Evolutionary conservation across 192 early-diverging fungal species (phyloP).

Genomic region (Dissophora globulifera): DNA sequence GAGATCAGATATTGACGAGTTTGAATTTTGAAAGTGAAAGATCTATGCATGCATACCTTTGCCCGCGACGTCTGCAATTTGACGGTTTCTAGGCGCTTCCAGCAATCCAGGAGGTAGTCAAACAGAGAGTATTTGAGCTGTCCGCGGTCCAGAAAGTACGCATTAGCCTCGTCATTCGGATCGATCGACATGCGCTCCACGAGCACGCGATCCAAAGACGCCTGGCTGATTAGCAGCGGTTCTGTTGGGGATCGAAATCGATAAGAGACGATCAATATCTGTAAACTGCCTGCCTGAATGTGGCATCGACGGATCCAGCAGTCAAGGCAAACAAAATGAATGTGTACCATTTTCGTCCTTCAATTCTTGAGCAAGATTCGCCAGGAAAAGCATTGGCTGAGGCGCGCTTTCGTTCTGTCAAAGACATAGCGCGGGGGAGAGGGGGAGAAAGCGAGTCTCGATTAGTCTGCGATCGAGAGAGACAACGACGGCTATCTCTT

Average conservation of each 20-base stretch:
- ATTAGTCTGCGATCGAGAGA: neutral
- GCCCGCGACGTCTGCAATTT: slow-evolving; percentile 61
- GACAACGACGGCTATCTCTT: no score
- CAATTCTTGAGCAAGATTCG: slow-evolving; percentile 34
- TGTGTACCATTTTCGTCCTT: slow-evolving; percentile 27
- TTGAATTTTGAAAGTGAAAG: no score
- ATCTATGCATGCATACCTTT: no score
- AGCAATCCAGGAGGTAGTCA: slow-evolving; percentile 75
- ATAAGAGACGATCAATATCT: no score
- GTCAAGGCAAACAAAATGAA: no score
- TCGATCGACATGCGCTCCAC: slow-evolving; percentile 76
- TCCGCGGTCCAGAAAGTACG: slow-evolving; percentile 28
- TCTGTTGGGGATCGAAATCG: slow-evolving; percentile 34
- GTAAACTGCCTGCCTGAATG: no score
- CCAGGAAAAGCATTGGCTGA: slow-evolving; percentile 25
- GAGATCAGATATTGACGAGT: no score
- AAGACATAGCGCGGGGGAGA: no score
- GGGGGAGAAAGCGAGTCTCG: neutral
- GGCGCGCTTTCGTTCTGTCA: slow-evolving; percentile 37
- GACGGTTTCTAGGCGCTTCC: slow-evolving; percentile 65
- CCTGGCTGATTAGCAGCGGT: slow-evolving; percentile 42
- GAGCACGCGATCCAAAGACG: slow-evolving; percentile 72
- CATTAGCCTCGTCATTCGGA: slow-evolving; percentile 57
- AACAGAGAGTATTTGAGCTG: slow-evolving; percentile 55
- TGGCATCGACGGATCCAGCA: no score